Conservation (phyloP, 192 early-diverging fungal species). For the Rhizophlyctis rosea region DNA sequence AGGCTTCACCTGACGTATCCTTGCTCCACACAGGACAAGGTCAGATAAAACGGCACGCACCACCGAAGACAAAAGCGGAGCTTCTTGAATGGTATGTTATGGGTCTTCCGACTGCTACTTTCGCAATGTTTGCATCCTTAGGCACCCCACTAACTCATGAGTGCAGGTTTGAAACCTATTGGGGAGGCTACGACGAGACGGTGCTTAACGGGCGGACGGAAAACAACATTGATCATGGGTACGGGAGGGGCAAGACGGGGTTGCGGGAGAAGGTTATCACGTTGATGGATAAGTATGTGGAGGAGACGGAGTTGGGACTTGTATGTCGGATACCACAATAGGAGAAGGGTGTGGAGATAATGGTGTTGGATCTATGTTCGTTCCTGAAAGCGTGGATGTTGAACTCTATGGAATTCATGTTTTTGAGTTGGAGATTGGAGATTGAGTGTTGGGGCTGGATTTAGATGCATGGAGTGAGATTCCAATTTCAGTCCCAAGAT, state of each 20-base stretch:
- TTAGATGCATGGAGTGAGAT: no score
- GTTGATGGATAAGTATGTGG: constrained; percentile 31
- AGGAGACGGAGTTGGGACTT: no score
- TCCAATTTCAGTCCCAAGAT: no score
- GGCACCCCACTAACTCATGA: not conserved
- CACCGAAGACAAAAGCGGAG: not conserved
- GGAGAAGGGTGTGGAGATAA: no score
- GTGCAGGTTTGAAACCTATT: not conserved
- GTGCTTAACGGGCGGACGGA: constrained; percentile 8
- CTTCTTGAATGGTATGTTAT: not conserved
- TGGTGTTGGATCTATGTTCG: no score
- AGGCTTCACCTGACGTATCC: not conserved
- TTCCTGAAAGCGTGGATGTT: no score
- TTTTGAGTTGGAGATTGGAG: no score
- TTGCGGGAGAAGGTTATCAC: constrained; percentile 45
- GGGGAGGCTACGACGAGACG: constrained; percentile 9
- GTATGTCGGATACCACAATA: no score
- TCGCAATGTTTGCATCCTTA: not conserved
- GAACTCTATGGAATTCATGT: no score
- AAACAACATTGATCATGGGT: constrained; percentile 32
- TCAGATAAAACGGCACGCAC: not conserved
- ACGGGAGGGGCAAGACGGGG: constrained; percentile 42
- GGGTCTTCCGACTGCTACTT: not conserved
- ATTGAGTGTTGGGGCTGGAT: no score
- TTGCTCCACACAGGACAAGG: no score